phyloP scores from a whole-genome alignment of 1,139 yeast genomes.

The Groenewaldozyma auringiensis region DNA sequence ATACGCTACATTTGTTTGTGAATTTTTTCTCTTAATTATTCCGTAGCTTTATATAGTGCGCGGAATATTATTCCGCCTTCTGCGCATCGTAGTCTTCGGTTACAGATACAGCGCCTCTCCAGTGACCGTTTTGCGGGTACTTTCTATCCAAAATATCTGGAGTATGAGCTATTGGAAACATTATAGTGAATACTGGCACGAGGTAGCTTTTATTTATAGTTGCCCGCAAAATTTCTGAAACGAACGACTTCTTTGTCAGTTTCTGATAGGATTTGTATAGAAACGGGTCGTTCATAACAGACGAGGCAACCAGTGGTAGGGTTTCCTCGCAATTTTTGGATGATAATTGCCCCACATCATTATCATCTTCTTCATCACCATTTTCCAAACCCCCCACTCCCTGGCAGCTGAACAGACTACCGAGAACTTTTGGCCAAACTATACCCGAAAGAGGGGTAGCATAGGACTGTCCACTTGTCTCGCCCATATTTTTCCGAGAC shows the following conservation, averaged over 20 bases:
- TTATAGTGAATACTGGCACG: neutral
- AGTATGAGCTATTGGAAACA: conserved; percentile 4
- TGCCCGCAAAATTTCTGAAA: neutral
- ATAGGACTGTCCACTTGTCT: neutral
- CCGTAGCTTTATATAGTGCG: too few species aligned
- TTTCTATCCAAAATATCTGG: conserved; percentile 12
- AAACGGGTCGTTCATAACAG: neutral
- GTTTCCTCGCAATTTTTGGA: neutral
- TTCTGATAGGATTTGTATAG: neutral
- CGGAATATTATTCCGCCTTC: too few species aligned
- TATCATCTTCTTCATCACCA: too few species aligned
- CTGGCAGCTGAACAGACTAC: neutral
- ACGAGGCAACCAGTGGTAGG: neutral
- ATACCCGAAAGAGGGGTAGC: neutral
- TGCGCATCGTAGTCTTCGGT: neutral
- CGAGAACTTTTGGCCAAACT: neutral
- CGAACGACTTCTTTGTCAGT: neutral
- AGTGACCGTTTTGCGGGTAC: conserved; percentile 8
- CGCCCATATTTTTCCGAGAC: neutral
- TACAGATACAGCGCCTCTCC: conserved; percentile 1
- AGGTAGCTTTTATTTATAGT: too few species aligned
- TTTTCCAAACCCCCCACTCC: too few species aligned
- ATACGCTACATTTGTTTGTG: too few species aligned
- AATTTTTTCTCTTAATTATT: too few species aligned
- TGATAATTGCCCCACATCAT: too few species aligned